phyloP scores from a whole-genome alignment of 257 asterid species.

The Solanum megistacrolobum region DNA sequence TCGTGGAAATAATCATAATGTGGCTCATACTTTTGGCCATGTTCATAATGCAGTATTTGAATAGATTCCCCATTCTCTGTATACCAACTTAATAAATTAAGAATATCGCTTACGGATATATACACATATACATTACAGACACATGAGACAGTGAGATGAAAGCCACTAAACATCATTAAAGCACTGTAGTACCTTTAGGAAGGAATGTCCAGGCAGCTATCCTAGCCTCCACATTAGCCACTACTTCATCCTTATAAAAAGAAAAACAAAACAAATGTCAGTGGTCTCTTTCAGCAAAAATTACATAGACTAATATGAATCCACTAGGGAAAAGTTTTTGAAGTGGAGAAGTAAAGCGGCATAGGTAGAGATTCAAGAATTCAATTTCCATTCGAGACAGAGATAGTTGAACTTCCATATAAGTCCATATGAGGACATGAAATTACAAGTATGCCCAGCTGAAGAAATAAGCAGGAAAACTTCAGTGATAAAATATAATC shows the following conservation, averaged over 20 bases:
- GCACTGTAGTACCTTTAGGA: constrained; percentile 52
- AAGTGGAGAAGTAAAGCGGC: not conserved
- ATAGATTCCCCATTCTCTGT: constrained; percentile 83
- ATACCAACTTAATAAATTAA: constrained; percentile 7
- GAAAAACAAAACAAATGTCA: not conserved
- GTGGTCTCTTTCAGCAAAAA: not conserved
- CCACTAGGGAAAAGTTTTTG: not conserved
- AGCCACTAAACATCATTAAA: not conserved
- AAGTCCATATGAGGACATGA: not conserved
- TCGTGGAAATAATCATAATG: constrained; percentile 83
- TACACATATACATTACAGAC: not conserved
- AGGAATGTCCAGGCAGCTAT: constrained; percentile 95
- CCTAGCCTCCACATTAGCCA: constrained; percentile 53
- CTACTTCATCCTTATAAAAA: constrained; percentile 52
- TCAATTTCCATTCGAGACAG: not conserved
- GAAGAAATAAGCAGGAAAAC: not conserved
- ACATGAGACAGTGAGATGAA: not conserved
- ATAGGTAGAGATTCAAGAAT: not conserved
- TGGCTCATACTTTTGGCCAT: constrained; percentile 91
- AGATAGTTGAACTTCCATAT: not conserved
- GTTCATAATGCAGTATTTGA: constrained; percentile 77
- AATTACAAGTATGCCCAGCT: not conserved
- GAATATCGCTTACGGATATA: not conserved
- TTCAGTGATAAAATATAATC: not conserved
- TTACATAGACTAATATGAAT: not conserved